A percentile compares a stretch with the other conserved stretches of the same genome.
phyloP scores from a whole-genome alignment of 2,329 filamentous ascomycete genomes.

The Arthrobotrys entomopaga region DNA sequence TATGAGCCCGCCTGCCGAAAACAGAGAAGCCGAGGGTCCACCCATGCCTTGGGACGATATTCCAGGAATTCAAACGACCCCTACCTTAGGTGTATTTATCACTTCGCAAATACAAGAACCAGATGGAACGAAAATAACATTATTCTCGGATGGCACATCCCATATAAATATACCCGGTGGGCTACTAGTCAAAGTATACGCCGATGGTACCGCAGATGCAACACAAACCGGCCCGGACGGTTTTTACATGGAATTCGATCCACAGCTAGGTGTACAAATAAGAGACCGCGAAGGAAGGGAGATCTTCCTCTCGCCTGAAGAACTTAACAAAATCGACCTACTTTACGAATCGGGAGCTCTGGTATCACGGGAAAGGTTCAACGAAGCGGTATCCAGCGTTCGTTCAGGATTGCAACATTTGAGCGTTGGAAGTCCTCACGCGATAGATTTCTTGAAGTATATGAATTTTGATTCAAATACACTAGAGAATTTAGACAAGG shows the following conservation, averaged over 20 bases:
- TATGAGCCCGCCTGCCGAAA: too few species aligned
- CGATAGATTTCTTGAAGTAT: not conserved
- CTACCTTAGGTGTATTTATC: not conserved
- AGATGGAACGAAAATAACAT: constrained; percentile 6
- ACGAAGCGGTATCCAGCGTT: not conserved
- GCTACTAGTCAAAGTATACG: not conserved
- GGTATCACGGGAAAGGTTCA: not conserved
- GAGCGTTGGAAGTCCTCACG: not conserved
- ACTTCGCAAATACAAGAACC: not conserved
- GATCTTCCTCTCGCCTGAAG: not conserved
- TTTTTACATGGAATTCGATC: constrained; percentile 10
- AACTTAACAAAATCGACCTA: not conserved
- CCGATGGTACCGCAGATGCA: constrained; percentile 14
- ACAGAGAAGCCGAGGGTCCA: too few species aligned
- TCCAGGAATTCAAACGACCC: too few species aligned
- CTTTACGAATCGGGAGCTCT: constrained; percentile 1
- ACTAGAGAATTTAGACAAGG: too few species aligned
- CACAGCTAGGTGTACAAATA: not conserved
- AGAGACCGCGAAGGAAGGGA: not conserved
- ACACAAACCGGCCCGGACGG: constrained; percentile 8
- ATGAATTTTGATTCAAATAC: not conserved
- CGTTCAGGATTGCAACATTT: not conserved
- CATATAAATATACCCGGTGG: constrained; percentile 7
- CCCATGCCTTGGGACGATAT: too few species aligned
- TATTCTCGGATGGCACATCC: constrained; percentile 18